Base-by-base conservation (phyloP, 2,329 filamentous ascomycete genomes). In the Fusarium azukiicola region DNA sequence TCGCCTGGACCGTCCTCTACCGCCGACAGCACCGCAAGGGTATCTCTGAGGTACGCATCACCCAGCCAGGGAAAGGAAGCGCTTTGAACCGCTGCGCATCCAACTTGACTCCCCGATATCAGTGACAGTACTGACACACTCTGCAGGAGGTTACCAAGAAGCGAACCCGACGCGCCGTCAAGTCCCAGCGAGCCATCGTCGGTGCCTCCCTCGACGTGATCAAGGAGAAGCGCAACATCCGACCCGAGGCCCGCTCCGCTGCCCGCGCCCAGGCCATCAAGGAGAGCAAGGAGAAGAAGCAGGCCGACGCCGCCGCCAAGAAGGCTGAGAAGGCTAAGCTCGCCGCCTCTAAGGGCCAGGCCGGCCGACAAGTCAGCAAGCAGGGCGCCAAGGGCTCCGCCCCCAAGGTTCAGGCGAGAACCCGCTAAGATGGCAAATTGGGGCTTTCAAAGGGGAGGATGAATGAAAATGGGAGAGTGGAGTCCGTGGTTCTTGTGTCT, bases 11-110 rank as follows among this genome's bases (percentile, higher is more conserved):
- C 84, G 95, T 97, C 87, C 96, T 99, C 83, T 99, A 96, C 96
- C 95, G 98, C 91, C 96, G 97, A 92, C 96, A 98, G 93, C 97
- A 99, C 96, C 98, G 97, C 94, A 99, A 99, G 97, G 98, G 98
- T 95, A 98, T 99, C 92, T 98, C 97, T 94, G 98, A 99, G 97
- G 98, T 99, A 95, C 92, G 96, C 80, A 80, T 77, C 52, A 73
- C 69, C 64, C 49, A 71, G 69, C 40, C 21, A 27, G n/a, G 27
- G 27, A 32, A 32, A 36, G 71, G 52, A 38, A 54, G 72, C 44
- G 49, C 40, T 46, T 38, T 38, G 40, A 63, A 46, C 52, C 27
- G 38, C 44, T 27, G 61, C 38, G 47, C 58, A 23, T 38, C 58
- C 69, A 66, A 64, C 23, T 50, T 58, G 68, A 69, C 47, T 38